A percentile compares a stretch with the other conserved stretches of the same genome.
Evolutionary conservation across 768 basidiomycete species (phyloP).

Genomic region (Lepiota brunneoincarnata): DNA sequence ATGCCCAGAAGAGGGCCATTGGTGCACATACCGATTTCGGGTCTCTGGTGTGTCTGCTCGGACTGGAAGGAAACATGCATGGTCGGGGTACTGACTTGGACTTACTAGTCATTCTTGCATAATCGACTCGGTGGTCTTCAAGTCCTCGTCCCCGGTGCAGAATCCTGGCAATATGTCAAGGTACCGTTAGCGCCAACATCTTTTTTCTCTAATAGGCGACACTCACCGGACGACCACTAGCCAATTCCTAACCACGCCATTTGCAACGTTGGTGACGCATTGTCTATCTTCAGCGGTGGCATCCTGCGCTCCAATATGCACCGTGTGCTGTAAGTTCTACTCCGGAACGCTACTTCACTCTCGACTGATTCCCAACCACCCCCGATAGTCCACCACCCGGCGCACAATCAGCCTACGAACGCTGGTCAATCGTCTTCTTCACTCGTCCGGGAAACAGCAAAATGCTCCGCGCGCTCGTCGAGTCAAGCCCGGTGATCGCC

Average conservation of each 20-base stretch:
- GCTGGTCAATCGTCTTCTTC: slow-evolving; percentile 71
- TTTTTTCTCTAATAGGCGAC: too few relatives aligned
- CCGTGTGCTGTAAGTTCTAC: slow-evolving; percentile 49
- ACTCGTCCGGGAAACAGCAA: slow-evolving; percentile 50
- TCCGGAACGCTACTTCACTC: not conserved
- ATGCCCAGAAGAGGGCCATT: slow-evolving; percentile 37
- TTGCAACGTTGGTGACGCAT: slow-evolving; percentile 61
- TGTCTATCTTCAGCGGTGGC: slow-evolving; percentile 60
- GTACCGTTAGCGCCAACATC: slow-evolving; percentile 25
- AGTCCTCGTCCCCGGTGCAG: slow-evolving; percentile 57
- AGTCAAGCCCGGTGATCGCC: slow-evolving; percentile 49
- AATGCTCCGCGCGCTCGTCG: slow-evolving; percentile 45
- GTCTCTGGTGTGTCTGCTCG: slow-evolving; percentile 47
- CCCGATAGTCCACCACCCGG: slow-evolving; percentile 52
- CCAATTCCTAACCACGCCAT: slow-evolving; percentile 55
- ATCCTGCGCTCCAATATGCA: slow-evolving; percentile 63
- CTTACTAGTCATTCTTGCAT: slow-evolving; percentile 59
- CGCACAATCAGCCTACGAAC: slow-evolving; percentile 43
- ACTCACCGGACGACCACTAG: too few relatives aligned
- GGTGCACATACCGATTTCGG: slow-evolving; percentile 75
- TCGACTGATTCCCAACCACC: not conserved
- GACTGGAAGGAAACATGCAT: slow-evolving; percentile 30
- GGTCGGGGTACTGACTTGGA: slow-evolving; percentile 27
- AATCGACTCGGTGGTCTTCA: slow-evolving; percentile 71
- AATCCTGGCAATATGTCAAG: slow-evolving; percentile 68